phyloP scores from a whole-genome alignment of 768 basidiomycete species.

The Lentinula lateritia region DNA sequence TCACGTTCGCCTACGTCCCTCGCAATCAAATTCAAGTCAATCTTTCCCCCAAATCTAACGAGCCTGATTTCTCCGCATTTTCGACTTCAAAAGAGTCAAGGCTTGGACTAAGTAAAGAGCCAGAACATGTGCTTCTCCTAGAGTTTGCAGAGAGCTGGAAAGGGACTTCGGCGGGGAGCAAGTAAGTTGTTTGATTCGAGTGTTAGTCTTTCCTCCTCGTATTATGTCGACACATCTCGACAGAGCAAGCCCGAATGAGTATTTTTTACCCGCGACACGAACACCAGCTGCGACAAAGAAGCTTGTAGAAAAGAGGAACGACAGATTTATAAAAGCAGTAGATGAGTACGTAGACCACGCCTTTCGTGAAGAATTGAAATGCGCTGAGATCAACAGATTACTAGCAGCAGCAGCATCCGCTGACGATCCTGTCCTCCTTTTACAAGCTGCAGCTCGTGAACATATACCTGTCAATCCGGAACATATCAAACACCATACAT shows the following conservation, averaged over 20 bases:
- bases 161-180: slow-evolving; percentile 22
- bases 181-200: not conserved
- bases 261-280: slow-evolving; percentile 20
- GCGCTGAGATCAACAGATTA: slow-evolving; percentile 43
- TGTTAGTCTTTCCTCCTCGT: too few species aligned
- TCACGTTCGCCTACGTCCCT: slow-evolving; percentile 81
- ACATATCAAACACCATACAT: slow-evolving; percentile 5
- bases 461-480: slow-evolving; percentile 68
- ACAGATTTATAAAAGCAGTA: slow-evolving; percentile 57
- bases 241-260: not conserved
- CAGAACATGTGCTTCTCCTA: slow-evolving; percentile 45
- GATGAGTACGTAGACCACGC: slow-evolving; percentile 46
- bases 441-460: slow-evolving; percentile 63
- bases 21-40: slow-evolving; percentile 55
- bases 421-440: slow-evolving; percentile 58
- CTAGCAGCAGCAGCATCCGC: slow-evolving; percentile 35
- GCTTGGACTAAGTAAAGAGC: slow-evolving; percentile 18
- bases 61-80: slow-evolving; percentile 32
- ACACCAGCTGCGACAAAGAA: slow-evolving; percentile 57
- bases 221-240: not conserved
- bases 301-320: slow-evolving; percentile 66
- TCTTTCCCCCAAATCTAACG: slow-evolving; percentile 18
- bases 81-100: slow-evolving; percentile 18
- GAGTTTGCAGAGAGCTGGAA: slow-evolving; percentile 44
- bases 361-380: not conserved